Percentiles rank a stretch among this genome's conserved stretches.
Conservation (phyloP, 2,329 filamentous ascomycete genomes). For the Nigrospora sphaerica region DNA sequence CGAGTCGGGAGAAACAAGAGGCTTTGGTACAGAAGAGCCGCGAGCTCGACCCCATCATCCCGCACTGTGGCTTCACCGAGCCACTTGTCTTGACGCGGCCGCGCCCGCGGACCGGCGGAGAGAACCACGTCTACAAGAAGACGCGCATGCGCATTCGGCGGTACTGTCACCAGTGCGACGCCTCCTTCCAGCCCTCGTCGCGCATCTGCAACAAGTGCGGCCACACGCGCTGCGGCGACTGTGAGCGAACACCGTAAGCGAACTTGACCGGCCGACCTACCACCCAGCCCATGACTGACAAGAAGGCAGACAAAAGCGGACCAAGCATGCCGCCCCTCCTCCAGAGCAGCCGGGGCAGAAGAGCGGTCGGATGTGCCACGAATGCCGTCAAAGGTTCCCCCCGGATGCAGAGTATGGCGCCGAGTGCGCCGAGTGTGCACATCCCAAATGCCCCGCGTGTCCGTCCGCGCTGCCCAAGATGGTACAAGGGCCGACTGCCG, state of each 20-base stretch:
- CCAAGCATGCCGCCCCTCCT: slow-evolving; percentile 66
- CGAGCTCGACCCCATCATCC: slow-evolving; percentile 46
- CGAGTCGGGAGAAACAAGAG: slow-evolving; percentile 43
- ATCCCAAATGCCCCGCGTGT: slow-evolving; percentile 53
- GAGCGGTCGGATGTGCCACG: slow-evolving; percentile 52
- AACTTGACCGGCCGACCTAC: not conserved
- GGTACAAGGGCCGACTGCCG: slow-evolving; percentile 20
- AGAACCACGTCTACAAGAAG: slow-evolving; percentile 66
- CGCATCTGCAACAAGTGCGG: slow-evolving; percentile 61
- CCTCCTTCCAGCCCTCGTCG: slow-evolving; percentile 48
- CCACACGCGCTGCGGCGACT: slow-evolving; percentile 72
- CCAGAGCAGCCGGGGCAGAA: slow-evolving; percentile 52
- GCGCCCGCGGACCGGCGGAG: slow-evolving; percentile 53
- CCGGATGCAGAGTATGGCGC: slow-evolving; percentile 40
- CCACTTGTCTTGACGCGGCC: slow-evolving; percentile 54
- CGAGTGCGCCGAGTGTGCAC: slow-evolving; percentile 52
- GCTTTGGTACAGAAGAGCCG: slow-evolving; percentile 39
- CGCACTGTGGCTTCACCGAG: slow-evolving; percentile 42
- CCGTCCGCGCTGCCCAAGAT: slow-evolving; percentile 51
- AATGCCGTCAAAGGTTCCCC: slow-evolving; percentile 54
- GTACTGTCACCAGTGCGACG: slow-evolving; percentile 68
- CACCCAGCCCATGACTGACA: not conserved
- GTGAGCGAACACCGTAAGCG: slow-evolving; percentile 72
- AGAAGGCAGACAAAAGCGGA: slow-evolving; percentile 50
- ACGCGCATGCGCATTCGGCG: slow-evolving; percentile 67